Evolutionary conservation across 2,329 filamentous ascomycete species (phyloP), one percentile per base, ranked within the genome.

Genomic region (Lasiodiplodia hormozganensis): DNA sequence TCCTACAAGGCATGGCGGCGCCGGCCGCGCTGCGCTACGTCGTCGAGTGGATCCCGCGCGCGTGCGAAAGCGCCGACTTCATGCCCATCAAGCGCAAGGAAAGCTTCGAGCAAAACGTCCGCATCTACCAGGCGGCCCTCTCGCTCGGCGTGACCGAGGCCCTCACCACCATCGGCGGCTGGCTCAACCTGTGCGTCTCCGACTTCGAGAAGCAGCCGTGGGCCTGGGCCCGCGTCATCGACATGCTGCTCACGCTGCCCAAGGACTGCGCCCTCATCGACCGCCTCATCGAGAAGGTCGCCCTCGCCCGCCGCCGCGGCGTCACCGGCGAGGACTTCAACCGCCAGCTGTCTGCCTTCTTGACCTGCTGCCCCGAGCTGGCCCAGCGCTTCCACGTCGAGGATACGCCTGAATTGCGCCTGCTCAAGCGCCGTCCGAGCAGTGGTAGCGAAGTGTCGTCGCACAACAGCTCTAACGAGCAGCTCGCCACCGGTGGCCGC

Each of bases 281-380:
- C 23, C 66, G 66, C 23, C 57, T 68, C 21, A 49, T 68, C 57
- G 66, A 68, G n/a, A 68, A 68, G 56, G 43, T 68, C 23, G 66
- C 66, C 23, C 49, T 54, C 21, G 51, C 66, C 12, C 66, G 66
- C 47, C 56, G 66, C 16, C 54, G 65, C 28, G 28, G 12, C 14
- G 18, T 40, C 21, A 43, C 40, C 25, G 14, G 8, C 28, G 18
- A 18, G 10, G 31, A 14, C 14, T 67, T 67, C 43, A 1, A n/a
- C 12, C 16, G n/a, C 2, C 25, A 53, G n/a, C 54, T 67, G 23
- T 7, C 10, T 1, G 43, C 53, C 34, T 51, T 67, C 14, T 23
- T 51, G 25, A 2, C 3, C 1, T 2, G 6, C 10, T 58, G 47
- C 28, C 53, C 65, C 28, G 53, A 67, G 65, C 54, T 67, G 12